A percentile compares a stretch with the other conserved stretches of the same genome.
Evolutionary conservation across 2,329 filamentous ascomycete genomes (phyloP).

Genomic region (Trichophaea hybrida): DNA sequence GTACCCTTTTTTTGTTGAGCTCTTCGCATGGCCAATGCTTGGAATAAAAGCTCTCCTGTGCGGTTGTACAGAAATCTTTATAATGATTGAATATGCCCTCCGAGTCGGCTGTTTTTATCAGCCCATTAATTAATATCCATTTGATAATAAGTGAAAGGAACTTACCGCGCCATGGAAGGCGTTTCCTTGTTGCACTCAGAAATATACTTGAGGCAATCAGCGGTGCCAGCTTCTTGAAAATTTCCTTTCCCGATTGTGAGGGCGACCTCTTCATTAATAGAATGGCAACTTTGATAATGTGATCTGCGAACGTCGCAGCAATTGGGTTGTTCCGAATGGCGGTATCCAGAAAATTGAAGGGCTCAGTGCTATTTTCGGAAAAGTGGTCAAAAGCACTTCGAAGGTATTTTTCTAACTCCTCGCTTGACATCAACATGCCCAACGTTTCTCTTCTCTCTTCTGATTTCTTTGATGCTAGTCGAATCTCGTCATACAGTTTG

Average conservation of each 20-base stretch:
- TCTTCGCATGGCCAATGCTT: conserved; percentile 37
- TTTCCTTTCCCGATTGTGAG: conserved; percentile 21
- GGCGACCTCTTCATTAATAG: conserved; percentile 26
- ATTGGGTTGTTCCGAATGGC: conserved; percentile 36
- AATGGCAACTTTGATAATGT: conserved; percentile 16
- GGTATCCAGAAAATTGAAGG: conserved; percentile 40
- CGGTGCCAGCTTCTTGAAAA: conserved; percentile 36
- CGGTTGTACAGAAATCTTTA: conserved; percentile 33
- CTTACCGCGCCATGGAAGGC: neutral
- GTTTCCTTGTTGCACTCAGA: conserved; percentile 31
- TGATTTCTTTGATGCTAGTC: conserved; percentile 33
- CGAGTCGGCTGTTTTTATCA: neutral
- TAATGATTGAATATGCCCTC: conserved; percentile 33
- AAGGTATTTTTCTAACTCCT: conserved; percentile 37
- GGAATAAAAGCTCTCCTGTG: conserved; percentile 35
- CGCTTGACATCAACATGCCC: conserved; percentile 37
- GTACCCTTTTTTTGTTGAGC: conserved; percentile 21
- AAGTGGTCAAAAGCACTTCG: conserved; percentile 41
- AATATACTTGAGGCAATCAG: conserved; percentile 41
- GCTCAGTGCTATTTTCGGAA: conserved; percentile 31
- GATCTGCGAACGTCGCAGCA: conserved; percentile 23
- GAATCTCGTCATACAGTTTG: conserved; percentile 32
- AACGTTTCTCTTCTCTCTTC: conserved; percentile 34
- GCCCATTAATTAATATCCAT: neutral
- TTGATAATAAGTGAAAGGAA: neutral